phyloP scores from a whole-genome alignment of 345 rosid genomes.

The Eucalyptus urophylla region DNA sequence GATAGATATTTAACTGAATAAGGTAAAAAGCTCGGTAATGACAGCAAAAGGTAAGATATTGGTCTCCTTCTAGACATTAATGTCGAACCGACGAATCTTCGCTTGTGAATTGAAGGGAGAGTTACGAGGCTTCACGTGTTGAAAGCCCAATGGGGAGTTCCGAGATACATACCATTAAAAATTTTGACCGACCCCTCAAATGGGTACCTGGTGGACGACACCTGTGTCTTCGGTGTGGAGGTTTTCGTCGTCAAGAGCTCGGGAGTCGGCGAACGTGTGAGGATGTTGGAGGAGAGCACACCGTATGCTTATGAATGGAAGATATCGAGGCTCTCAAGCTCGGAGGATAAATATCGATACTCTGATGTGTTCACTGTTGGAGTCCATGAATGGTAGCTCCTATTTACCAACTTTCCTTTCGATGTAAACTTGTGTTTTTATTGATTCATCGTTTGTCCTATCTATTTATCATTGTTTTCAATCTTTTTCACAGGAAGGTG shows the following conservation, averaged over 20 bases:
- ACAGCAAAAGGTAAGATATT: background rate
- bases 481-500: background rate
- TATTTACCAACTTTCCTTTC: background rate
- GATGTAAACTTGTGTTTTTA: fast-evolving
- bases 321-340: background rate
- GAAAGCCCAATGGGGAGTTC: background rate
- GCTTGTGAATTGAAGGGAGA: background rate
- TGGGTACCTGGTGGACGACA: background rate
- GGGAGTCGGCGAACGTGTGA: background rate
- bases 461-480: background rate
- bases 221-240: background rate
- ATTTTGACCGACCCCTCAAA: background rate
- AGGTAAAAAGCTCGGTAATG: background rate
- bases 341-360: fast-evolving
- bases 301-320: background rate
- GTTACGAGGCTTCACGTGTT: background rate
- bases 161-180: background rate
- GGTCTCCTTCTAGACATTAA: background rate
- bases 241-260: background rate
- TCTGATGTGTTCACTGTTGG: background rate
- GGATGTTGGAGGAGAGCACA: background rate
- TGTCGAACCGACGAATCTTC: background rate
- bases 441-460: background rate
- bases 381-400: background rate
- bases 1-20: background rate